phyloP scores from a whole-genome alignment of 176 grass and related monocot genomes.

The Juncus inflexus region DNA sequence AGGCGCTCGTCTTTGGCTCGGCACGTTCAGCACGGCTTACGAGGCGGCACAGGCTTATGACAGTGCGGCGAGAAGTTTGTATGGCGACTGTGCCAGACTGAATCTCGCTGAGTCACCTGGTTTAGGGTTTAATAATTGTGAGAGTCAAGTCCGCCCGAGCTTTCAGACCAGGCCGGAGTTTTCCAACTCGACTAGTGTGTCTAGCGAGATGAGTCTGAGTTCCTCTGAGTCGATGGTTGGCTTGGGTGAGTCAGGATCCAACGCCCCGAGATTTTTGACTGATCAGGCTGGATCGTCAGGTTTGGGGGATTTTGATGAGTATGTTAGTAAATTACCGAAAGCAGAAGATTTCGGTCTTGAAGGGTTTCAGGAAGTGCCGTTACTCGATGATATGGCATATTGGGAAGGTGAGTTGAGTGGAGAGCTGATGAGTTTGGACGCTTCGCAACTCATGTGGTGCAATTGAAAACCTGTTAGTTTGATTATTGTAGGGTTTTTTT shows the following conservation, averaged over 20 bases:
- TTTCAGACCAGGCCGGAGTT: neutral
- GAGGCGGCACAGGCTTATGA: constrained; percentile 66
- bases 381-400: constrained; percentile 38
- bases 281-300: neutral
- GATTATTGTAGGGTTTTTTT: neutral
- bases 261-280: neutral
- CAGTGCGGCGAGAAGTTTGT: constrained; percentile 44
- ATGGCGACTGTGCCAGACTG: constrained; percentile 61
- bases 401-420: neutral
- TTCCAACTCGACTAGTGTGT: constrained; percentile 25
- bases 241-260: neutral
- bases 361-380: constrained; percentile 66
- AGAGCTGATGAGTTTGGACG: constrained; percentile 23
- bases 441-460: constrained; percentile 11
- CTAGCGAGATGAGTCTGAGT: constrained; percentile 15
- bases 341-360: constrained; percentile 84
- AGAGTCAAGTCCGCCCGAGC: neutral
- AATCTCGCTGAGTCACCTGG: constrained; percentile 28
- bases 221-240: neutral
- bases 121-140: neutral
- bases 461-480: constrained; percentile 15
- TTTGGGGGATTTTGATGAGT: constrained; percentile 54
- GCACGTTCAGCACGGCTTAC: constrained; percentile 53
- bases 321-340: constrained; percentile 60
- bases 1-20: constrained; percentile 74